Conservation (phyloP, 129 eudicot genomes). For the Erigeron canadensis region DNA sequence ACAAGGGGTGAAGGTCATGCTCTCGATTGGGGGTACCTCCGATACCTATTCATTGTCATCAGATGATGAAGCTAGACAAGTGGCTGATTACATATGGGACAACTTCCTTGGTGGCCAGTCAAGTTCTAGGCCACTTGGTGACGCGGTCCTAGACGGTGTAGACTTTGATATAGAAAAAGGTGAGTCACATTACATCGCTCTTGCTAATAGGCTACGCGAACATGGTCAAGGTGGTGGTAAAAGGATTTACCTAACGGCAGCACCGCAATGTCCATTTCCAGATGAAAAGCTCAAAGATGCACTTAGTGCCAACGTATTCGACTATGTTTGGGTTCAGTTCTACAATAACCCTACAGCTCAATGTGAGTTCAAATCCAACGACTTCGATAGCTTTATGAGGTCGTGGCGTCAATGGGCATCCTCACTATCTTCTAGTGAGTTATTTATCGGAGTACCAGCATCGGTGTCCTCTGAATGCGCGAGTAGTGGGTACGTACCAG, state of each 20-base stretch:
- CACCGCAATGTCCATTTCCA: constrained; percentile 17
- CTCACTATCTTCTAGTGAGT: not conserved
- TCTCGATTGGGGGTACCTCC: not conserved
- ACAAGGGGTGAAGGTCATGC: not conserved
- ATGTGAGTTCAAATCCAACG: constrained; percentile 1
- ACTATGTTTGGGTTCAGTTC: constrained; percentile 12
- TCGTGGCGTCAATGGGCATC: constrained; percentile 10
- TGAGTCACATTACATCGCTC: not conserved
- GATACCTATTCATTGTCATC: not conserved
- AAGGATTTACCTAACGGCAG: constrained; percentile 1
- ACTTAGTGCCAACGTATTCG: not conserved
- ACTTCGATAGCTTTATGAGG: constrained; percentile 6
- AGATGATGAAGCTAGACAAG: not conserved
- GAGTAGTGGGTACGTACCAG: not conserved
- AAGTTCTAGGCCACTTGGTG: constrained; percentile 12
- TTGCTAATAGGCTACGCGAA: not conserved
- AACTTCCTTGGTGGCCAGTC: constrained; percentile 7
- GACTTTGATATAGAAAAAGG: constrained; percentile 6
- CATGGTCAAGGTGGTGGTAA: not conserved
- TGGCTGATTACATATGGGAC: constrained; percentile 18
- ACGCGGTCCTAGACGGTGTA: constrained; percentile 11
- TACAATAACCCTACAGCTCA: constrained; percentile 7
- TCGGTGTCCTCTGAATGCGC: not conserved
- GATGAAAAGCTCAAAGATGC: not conserved
- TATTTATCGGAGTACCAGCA: constrained; percentile 13